Percentiles rank a stretch among this genome's conserved stretches.
Conservation (phyloP, 768 basidiomycete species). For the Rhodosporidiobolus sp. region DNA sequence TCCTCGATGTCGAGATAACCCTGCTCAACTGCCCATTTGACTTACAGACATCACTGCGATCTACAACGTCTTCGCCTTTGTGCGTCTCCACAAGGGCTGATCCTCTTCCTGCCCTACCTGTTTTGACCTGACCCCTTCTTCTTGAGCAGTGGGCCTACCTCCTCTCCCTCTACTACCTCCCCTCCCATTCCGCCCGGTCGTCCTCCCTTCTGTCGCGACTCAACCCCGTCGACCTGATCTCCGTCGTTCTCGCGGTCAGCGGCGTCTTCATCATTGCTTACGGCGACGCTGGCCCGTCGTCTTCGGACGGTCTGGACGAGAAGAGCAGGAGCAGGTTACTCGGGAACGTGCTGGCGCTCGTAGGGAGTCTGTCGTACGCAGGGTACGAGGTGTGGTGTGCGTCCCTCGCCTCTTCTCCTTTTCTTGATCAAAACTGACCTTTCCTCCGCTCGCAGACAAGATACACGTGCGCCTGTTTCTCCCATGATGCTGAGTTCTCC, state of each 20-base stretch:
- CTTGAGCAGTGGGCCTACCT: slow-evolving; percentile 91
- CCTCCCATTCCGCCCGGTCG: neutral
- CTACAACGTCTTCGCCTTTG: slow-evolving; percentile 39
- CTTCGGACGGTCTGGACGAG: slow-evolving; percentile 35
- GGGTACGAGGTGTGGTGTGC: slow-evolving; percentile 43
- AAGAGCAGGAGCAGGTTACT: slow-evolving; percentile 32
- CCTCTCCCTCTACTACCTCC: slow-evolving; percentile 60
- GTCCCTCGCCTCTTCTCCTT: neutral
- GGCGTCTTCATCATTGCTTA: slow-evolving; percentile 81
- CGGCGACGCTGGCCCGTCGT: slow-evolving; percentile 49
- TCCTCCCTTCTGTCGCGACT: slow-evolving; percentile 58
- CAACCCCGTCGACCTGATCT: slow-evolving; percentile 61
- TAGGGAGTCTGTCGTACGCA: slow-evolving; percentile 32
- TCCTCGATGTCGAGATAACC: no score
- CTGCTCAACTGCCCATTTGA: slow-evolving; percentile 15
- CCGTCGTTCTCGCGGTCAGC: slow-evolving; percentile 73
- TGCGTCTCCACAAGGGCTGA: no score
- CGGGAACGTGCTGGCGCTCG: slow-evolving; percentile 38
- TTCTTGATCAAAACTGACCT: no score
- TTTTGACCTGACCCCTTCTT: slow-evolving; percentile 70
- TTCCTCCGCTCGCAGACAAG: neutral
- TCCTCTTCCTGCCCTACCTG: neutral
- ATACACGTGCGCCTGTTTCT: neutral
- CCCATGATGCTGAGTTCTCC: neutral
- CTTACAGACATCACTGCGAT: slow-evolving; percentile 36